Evolutionary conservation across 1,139 yeast species (phyloP), one percentile per base, ranked within the genome.

Genomic region (Suzukiozyma palmioleophila): DNA sequence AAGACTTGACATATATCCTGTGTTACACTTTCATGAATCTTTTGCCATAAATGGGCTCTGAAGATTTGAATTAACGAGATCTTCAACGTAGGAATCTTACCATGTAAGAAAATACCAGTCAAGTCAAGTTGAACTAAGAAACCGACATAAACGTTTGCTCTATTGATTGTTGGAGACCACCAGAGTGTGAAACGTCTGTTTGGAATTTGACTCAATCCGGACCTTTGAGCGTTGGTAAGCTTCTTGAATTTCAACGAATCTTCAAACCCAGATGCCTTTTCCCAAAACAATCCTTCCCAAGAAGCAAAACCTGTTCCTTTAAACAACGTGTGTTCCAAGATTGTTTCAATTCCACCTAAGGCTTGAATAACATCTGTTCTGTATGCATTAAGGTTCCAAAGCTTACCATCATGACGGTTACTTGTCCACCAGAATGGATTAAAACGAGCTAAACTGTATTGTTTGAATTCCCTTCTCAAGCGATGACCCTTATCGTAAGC

Each of bases 211-310:
- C 95, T 87, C 49, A 94, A 75, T 58, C 99, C 99, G 2, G 97
- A 84, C 53, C 98, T 72, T 66, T 94, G 99, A 1, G 99, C 99
- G 62, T 90, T 92, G 2, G 99, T 94, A 51, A 94, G 75, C 59
- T 90, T 94, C 59, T 90, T 88, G 62, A 89, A 87, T 58, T 90
- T 92, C 74, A 94, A 75, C 0, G 96, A 85, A 53, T 94, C 98
- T 59, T 94, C 99, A 58, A 90, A 92, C 0, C 98, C 98, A 21
- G 96, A 82, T 0, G 95, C 92, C 54, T 88, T 88, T 55, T 94
- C 98, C 99, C 99, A 94, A 60, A 94, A 94, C 22, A 94, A 68
- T 3, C 98, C 98, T 66, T 94, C 99, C 98, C 98, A 94, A 8
- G 95, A 86, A 52, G 86, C 96, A 57, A 94, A 94, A 0, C 98